Percentiles rank a stretch among this genome's conserved stretches.
These are phyloP conservation scores for Chiua virens DNA, from an alignment of 768 basidiomycete genomes.

Conservation along the genomic window DNA sequence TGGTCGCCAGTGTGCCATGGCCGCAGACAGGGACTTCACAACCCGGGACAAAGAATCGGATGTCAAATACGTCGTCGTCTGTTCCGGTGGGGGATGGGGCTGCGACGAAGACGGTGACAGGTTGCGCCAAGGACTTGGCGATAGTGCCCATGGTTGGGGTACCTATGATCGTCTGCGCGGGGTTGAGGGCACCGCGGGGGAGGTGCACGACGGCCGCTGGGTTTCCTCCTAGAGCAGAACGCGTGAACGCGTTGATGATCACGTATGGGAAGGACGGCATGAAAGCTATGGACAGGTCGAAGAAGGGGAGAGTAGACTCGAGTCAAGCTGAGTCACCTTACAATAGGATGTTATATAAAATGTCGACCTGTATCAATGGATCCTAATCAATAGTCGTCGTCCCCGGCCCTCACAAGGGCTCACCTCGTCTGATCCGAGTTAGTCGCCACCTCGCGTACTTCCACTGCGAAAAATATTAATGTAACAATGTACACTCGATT, in stretches of 20 bases:
- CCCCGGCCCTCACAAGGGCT: too few species aligned
- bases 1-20: constrained; percentile 46
- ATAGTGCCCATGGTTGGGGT: constrained; percentile 25
- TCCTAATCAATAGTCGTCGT: too few species aligned
- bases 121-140: constrained; percentile 47
- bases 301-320: too few species aligned
- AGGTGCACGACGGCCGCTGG: constrained; percentile 43
- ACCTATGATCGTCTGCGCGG: neutral
- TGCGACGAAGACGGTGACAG: constrained; percentile 39
- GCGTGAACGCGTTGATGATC: constrained; percentile 45
- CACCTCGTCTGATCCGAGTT: too few species aligned
- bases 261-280: constrained; percentile 27
- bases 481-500: too few species aligned
- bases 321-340: too few species aligned
- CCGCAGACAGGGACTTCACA: constrained; percentile 41
- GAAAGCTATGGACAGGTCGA: too few species aligned
- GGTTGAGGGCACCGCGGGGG: constrained; percentile 3
- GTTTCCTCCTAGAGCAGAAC: constrained; percentile 42
- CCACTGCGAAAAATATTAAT: too few species aligned
- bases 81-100: constrained; percentile 4
- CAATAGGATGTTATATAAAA: too few species aligned
- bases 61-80: constrained; percentile 26
- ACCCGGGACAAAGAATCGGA: constrained; percentile 41
- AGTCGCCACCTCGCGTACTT: too few species aligned
- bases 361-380: too few species aligned